These are phyloP conservation scores for Monilinia laxa DNA, from an alignment of 2,329 filamentous ascomycete genomes.

Conservation along the genomic window DNA sequence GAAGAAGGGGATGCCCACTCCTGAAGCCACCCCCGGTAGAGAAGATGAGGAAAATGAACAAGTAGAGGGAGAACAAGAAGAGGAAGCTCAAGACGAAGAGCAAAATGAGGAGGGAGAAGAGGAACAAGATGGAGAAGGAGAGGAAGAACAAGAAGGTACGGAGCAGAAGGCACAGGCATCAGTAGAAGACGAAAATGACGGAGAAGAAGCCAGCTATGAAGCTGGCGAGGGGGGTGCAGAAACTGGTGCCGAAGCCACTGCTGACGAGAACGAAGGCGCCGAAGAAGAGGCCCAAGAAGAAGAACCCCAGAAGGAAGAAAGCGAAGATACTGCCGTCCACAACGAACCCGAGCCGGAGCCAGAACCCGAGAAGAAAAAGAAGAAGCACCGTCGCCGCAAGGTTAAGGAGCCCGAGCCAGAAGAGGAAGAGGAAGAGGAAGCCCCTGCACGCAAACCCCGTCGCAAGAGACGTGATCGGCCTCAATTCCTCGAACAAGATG, in stretches of 20 bases:
- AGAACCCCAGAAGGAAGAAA: constrained; percentile 16
- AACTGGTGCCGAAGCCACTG: constrained; percentile 18
- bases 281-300: constrained; percentile 19
- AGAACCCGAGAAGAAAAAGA: constrained; percentile 17
- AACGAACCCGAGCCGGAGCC: constrained; percentile 13
- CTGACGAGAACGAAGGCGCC: constrained; percentile 20
- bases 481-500: constrained; percentile 23
- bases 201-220: neutral
- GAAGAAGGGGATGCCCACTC: constrained; percentile 15
- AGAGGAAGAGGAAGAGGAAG: constrained; percentile 18
- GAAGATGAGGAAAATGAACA: constrained; percentile 11
- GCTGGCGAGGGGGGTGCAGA: neutral
- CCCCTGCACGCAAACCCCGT: constrained; percentile 18
- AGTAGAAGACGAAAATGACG: constrained; percentile 14
- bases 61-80: constrained; percentile 10
- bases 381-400: constrained; percentile 18
- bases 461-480: constrained; percentile 23
- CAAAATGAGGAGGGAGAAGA: constrained; percentile 20
- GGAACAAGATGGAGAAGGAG: constrained; percentile 10
- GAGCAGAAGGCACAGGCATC: constrained; percentile 14
- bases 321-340: constrained; percentile 19
- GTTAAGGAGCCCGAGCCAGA: constrained; percentile 21
- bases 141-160: constrained; percentile 19
- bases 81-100: constrained; percentile 22
- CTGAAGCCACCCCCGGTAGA: constrained; percentile 12